Evolutionary conservation across 768 basidiomycete genomes (phyloP).

Genomic region (Symmetrospora coprosmae): DNA sequence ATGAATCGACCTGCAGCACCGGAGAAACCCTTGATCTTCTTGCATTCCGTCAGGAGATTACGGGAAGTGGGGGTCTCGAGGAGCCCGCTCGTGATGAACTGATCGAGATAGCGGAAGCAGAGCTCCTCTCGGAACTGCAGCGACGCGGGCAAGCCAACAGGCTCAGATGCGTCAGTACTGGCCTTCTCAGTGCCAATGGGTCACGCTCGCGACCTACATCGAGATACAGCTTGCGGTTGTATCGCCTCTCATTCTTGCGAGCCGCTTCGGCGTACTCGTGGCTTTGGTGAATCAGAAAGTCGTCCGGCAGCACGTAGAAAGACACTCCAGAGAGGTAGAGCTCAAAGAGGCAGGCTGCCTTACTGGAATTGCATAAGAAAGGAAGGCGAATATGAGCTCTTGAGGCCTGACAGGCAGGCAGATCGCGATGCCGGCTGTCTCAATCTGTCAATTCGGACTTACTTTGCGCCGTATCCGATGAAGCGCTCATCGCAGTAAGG

Average conservation of each 20-base stretch:
- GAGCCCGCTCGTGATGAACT: slow-evolving; percentile 45
- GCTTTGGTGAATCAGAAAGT: slow-evolving; percentile 78
- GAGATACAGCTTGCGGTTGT: slow-evolving; percentile 60
- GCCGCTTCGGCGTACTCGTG: slow-evolving; percentile 65
- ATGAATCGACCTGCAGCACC: not conserved
- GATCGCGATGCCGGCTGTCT: not conserved
- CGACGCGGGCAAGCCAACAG: too few species aligned
- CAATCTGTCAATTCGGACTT: not conserved
- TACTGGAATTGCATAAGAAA: too few species aligned
- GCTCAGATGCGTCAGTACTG: not conserved
- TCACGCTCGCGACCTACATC: slow-evolving; percentile 37
- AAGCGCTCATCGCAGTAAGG: slow-evolving; percentile 87
- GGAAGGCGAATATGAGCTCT: too few species aligned
- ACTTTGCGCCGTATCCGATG: slow-evolving; percentile 61
- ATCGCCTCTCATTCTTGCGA: slow-evolving; percentile 56
- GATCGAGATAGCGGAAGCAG: slow-evolving; percentile 56
- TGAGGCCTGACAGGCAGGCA: not conserved
- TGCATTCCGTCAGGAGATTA: slow-evolving; percentile 41
- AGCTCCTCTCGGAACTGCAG: slow-evolving; percentile 61
- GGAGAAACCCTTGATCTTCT: slow-evolving; percentile 33
- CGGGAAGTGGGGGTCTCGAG: slow-evolving; percentile 45
- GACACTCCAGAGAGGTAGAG: slow-evolving; percentile 76
- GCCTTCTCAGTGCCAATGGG: not conserved
- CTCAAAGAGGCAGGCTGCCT: slow-evolving; percentile 80
- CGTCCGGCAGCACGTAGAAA: slow-evolving; percentile 69